These are phyloP conservation scores for Neoboletus brunneissimus DNA, from an alignment of 768 basidiomycete genomes.

Conservation along the genomic window DNA sequence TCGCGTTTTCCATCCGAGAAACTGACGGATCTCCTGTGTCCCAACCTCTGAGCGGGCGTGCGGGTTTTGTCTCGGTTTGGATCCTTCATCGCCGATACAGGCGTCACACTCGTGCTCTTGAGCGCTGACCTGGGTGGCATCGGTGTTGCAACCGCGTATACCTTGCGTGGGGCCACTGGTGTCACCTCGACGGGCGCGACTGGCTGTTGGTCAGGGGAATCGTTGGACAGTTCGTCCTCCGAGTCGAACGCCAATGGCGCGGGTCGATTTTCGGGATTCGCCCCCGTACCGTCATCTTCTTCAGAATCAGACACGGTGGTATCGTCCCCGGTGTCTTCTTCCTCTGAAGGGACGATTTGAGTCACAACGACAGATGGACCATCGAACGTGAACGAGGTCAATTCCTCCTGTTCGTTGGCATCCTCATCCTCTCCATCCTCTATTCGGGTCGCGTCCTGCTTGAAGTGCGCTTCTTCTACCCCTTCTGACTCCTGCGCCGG, in stretches of 20 bases:
- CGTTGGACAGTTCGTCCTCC: constrained; percentile 39
- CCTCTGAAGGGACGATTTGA: constrained; percentile 44
- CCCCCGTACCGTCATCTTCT: constrained; percentile 18
- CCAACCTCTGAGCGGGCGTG: constrained; percentile 50
- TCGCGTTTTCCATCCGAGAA: constrained; percentile 93
- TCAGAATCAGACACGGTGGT: constrained; percentile 42
- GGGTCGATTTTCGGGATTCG: constrained; percentile 5
- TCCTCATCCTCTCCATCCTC: constrained; percentile 46
- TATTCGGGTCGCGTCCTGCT: constrained; percentile 36
- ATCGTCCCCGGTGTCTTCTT: constrained; percentile 34
- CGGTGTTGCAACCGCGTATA: constrained; percentile 16
- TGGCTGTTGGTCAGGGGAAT: constrained; percentile 5
- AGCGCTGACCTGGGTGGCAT: constrained; percentile 40
- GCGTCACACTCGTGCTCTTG: constrained; percentile 50
- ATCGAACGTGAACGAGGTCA: constrained; percentile 74
- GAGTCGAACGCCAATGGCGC: constrained; percentile 22
- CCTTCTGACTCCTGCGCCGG: constrained; percentile 12
- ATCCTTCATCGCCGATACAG: constrained; percentile 57
- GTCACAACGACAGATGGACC: constrained; percentile 51
- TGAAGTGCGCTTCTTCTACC: constrained; percentile 14
- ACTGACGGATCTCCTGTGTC: constrained; percentile 83
- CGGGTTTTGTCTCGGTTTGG: constrained; percentile 45
- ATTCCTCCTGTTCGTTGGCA: constrained; percentile 61
- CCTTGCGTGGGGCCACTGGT: constrained; percentile 16
- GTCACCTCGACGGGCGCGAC: constrained; percentile 14